These are phyloP conservation scores for Sisymbrium irio DNA, from an alignment of 345 rosid species.

Conservation along the genomic window DNA sequence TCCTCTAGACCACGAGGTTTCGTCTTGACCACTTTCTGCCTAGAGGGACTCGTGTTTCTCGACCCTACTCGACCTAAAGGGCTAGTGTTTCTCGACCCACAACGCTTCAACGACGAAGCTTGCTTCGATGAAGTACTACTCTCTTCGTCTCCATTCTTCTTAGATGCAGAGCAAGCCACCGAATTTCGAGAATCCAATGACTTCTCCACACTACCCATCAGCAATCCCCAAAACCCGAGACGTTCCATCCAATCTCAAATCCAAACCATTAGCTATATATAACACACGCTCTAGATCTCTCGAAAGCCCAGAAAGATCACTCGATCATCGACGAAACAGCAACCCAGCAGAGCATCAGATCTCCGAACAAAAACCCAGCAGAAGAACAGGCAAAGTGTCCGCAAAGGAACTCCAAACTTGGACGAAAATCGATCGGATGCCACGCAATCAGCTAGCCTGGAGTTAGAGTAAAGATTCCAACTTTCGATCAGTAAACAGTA, in stretches of 20 bases:
- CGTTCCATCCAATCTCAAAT: constrained; percentile 30
- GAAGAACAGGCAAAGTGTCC: constrained; percentile 4
- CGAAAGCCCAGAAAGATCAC: neutral
- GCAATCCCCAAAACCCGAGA: constrained; percentile 36
- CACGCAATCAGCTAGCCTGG: constrained; percentile 25
- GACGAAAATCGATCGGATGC: constrained; percentile 22
- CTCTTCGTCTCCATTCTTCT: constrained; percentile 41
- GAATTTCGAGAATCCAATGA: constrained; percentile 50
- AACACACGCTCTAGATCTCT: neutral
- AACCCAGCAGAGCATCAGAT: constrained; percentile 11
- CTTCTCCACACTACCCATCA: constrained; percentile 53
- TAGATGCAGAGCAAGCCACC: constrained; percentile 33
- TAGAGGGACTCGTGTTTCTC: constrained; percentile 82
- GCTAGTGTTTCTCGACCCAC: constrained; percentile 72
- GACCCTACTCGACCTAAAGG: constrained; percentile 73
- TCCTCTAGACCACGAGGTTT: constrained; percentile 95
- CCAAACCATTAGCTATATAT: neutral
- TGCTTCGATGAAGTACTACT: constrained; percentile 48
- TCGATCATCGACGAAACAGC: neutral
- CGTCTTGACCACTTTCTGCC: constrained; percentile 82
- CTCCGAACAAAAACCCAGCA: constrained; percentile 5
- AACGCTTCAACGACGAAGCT: constrained; percentile 56
- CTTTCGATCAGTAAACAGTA: constrained; percentile 3
- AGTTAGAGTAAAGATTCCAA: constrained; percentile 30
- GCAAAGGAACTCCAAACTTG: constrained; percentile 22